These are phyloP conservation scores for Umbelopsis sp. DNA, from an alignment of 371 early-diverging fungal species.

Conservation along the genomic window DNA sequence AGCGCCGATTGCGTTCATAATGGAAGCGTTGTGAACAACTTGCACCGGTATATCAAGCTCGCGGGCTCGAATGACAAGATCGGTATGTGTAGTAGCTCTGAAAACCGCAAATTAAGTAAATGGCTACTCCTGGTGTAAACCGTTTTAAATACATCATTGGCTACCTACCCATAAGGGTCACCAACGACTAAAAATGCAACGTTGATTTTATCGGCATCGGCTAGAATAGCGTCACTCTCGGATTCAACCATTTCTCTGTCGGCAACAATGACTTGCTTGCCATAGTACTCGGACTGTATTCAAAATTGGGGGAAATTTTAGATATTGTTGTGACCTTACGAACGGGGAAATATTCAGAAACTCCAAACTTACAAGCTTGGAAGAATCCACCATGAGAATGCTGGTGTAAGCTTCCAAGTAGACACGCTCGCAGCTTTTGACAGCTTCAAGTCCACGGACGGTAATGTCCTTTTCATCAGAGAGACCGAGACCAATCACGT, in stretches of 20 bases:
- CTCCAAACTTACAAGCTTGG: constrained; percentile 64
- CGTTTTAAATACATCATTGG: background rate
- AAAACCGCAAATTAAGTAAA: background rate
- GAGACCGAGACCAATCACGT: constrained; percentile 96
- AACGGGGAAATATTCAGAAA: background rate
- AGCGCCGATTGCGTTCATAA: constrained; percentile 98
- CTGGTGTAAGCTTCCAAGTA: constrained; percentile 99
- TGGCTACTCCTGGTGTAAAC: background rate
- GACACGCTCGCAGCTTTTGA: constrained; percentile 85
- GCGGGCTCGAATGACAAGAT: constrained; percentile 94
- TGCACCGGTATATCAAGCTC: constrained; percentile 85
- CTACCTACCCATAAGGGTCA: constrained; percentile 90
- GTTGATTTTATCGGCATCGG: constrained; percentile 84
- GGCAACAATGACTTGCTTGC: constrained; percentile 82
- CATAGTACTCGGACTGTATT: constrained; percentile 84
- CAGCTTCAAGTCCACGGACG: constrained; percentile 93
- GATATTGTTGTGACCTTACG: background rate
- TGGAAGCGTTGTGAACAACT: constrained; percentile 98
- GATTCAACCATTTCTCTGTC: constrained; percentile 98
- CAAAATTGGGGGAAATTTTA: background rate
- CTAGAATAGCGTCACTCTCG: constrained; percentile 87
- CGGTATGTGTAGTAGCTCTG: constrained; percentile 99
- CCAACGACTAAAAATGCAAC: constrained; percentile 99
- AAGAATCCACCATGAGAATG: constrained; percentile 86
- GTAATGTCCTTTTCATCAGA: constrained; percentile 96